Evolutionary conservation across 192 early-diverging fungal species (phyloP), one percentile per base, ranked within the genome.

Genomic region (Coemansia sp.): DNA sequence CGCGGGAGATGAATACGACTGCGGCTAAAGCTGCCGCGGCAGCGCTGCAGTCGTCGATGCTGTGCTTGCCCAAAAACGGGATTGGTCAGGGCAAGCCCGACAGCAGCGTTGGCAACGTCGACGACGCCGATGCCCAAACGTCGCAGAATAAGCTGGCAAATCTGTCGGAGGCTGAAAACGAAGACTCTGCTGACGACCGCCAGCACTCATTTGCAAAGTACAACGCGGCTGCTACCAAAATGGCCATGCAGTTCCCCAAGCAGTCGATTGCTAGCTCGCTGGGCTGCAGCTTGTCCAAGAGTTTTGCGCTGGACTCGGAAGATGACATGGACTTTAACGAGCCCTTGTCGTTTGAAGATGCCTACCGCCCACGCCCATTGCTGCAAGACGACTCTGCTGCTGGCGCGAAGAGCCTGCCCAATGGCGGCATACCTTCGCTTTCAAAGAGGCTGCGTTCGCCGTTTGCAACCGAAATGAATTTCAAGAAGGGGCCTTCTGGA

Each of bases 11-110:
- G 40, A 79, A 79, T 55, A 65, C 37, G 5, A 68, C 70, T 4
- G 69, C 64, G 10, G 69, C 65, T 49, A 71, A 79, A 66, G 69
- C 70, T 0, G 69, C 76, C 6, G 69, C 76, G 1, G 76, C 64
- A 11, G 64, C 72, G 39, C 61, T 77, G 64, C 74, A 79, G 49
- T 72, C 76, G 17, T 72, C 69, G 47, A 72, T 79, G 64, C 58
- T 72, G 18, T 59, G 69, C 12, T 43, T 79, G 46, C 70, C 76
- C 32, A 77, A 77, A 51, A 77, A 77, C 30, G 74, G 74, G 8
- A 59, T 70, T 21, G 74, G 74, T 10, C 74, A 77, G 53, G 76
- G 76, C 61, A 72, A 79, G 51, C 37, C 48, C 11, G 76, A 72
- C 43, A 41, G 58, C 48, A 54, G 53, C 12, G 36, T 30, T 9